Evolutionary conservation across 441 rosid genomes (phyloP), one percentile per base, ranked within the genome.

Genomic region (Jatropha podagrica): DNA sequence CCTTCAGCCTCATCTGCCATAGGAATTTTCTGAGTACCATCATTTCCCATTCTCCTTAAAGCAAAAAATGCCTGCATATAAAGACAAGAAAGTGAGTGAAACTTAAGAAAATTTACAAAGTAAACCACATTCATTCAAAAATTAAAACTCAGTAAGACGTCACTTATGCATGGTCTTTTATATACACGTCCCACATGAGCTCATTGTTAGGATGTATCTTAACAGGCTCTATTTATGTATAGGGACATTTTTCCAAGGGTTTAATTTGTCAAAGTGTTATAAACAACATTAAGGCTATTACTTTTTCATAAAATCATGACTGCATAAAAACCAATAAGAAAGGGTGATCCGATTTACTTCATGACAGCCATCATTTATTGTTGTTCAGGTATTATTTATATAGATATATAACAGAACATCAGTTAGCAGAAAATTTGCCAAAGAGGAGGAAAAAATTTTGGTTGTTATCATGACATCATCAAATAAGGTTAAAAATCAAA

Each of bases 41-140:
- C 75, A 73, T 85, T 83, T 73, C 78, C 97, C 99, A 93, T 95
- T 83, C 79, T 85, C 72, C 81, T 65, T 62, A 32, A 67, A 52
- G 40, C 62, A 64, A 76, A 59, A 10, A 73, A 46, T 69, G 68
- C 77, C 73, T 55, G 77, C 82, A 83, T 69, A 74, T 58, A 63
- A 46, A 37, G 18, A 20, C 54, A 71, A 58, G 18, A 26, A 13
- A 71, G 9, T 18, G 51, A 38, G 5, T 38, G 46, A 41, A 46
- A 13, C 51, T 44, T 11, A 13, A 23, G n/a, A 18, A 65, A 46
- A 46, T n/a, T 6, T 48, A 4, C 70, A 27, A 56, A 71, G 65
- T 38, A 23, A 20, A 54, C 20, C 41, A 40, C 65, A 71, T 71
- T 17, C 7, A 42, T 59, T 59, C 9, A 44, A 20, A 40, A 71